Conservation (phyloP, 176 grass and related monocot species). For the Triticum urartu region DNA sequence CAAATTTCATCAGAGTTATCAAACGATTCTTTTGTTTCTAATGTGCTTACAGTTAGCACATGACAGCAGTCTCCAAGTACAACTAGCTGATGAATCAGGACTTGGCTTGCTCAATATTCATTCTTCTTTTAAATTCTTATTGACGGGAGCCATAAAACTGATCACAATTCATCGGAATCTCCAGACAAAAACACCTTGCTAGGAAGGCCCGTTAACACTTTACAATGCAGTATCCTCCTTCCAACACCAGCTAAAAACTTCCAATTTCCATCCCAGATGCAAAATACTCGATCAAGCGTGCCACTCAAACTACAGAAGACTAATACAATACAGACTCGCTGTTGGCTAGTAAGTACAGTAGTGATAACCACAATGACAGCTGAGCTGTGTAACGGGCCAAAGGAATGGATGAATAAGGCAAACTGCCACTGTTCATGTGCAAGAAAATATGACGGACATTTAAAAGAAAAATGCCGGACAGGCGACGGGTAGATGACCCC, state of each 20-base stretch:
- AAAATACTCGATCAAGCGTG: conserved; percentile 25
- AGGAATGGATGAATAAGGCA: conserved; percentile 37
- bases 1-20: too few relatives aligned
- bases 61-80: not conserved
- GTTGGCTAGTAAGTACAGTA: not conserved
- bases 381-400: conserved; percentile 28
- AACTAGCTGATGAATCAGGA: not conserved
- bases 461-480: conserved; percentile 19
- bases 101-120: not conserved
- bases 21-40: too few relatives aligned
- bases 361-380: not conserved
- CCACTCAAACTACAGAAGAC: conserved; percentile 33
- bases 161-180: not conserved
- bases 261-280: conserved; percentile 9
- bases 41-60: not conserved
- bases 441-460: conserved; percentile 4
- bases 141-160: not conserved
- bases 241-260: conserved; percentile 27
- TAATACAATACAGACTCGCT: not conserved
- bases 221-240: conserved; percentile 34
- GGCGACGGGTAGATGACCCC: conserved; percentile 25
- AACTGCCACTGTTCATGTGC: conserved; percentile 31
- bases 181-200: not conserved
- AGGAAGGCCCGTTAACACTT: conserved; percentile 32
- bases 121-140: conserved; percentile 17